Evolutionary conservation across 441 rosid species (phyloP), one percentile per base, ranked within the genome.

Genomic region (Aquilaria agallochum): DNA sequence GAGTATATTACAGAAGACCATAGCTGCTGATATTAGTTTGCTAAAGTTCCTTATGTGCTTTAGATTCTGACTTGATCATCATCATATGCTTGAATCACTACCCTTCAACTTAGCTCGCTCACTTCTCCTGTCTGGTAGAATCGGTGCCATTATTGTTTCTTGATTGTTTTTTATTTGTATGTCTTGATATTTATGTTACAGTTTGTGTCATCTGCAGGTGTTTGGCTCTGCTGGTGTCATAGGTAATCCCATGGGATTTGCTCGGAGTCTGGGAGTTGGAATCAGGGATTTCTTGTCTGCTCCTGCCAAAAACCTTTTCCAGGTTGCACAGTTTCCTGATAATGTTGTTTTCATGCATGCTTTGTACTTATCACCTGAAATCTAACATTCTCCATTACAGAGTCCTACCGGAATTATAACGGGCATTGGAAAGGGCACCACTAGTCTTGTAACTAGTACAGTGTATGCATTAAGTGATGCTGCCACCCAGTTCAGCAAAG

Each of bases 211-310:
- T 68, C 59, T 68, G 68, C 76, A 95, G 99, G 93, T 95, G 55
- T 84, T 95, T 67, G 99, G 97, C 63, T 95, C 99, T 72, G 98
- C 99, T 78, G 98, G 99, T 60, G 95, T 92, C 60, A 95, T 95
- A 50, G 99, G 99, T 64, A 95, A 95, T 80, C 99, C 99, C 32
- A 78, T 95, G 84, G 99, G 98, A 63, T 89, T 95, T 76, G 98
- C 92, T n/a, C 83, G 99, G 83, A 95, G 85, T 83, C 78, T 95
- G 68, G 92, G 91, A 47, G 83, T 80, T 74, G 99, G 99, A 70
- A 77, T 95, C 68, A 86, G 82, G 73, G 98, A 95, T 81, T 95
- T 95, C 73, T 73, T 95, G 59, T 88, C 97, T 31, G 98, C 80
- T 77, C 99, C 99, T 59, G 82, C 94, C 56, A 85, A 78, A 78